Evolutionary conservation across 202 grass and related monocot genomes (phyloP).

Genomic region (Eragrostis tef): DNA sequence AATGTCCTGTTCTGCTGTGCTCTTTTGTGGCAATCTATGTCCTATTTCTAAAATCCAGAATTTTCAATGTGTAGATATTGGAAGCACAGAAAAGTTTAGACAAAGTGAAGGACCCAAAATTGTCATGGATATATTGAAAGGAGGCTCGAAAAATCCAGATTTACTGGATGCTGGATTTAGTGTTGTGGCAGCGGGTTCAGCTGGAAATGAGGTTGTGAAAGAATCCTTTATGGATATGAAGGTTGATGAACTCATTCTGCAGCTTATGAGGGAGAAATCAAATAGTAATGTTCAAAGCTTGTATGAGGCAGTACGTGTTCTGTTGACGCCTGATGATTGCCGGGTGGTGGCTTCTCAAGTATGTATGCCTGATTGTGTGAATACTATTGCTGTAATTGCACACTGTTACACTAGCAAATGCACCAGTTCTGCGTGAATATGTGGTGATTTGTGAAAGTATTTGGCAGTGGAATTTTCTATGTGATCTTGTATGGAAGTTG

Average conservation of each 20-base stretch:
- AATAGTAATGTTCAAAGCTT: conserved; percentile 62
- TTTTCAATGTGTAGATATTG: conserved; percentile 60
- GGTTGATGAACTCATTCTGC: conserved; percentile 70
- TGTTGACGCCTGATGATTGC: conserved; percentile 83
- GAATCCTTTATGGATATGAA: conserved; percentile 85
- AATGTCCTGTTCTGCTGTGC: neutral
- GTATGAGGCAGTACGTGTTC: conserved; percentile 75
- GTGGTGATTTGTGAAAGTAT: neutral
- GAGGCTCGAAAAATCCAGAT: conserved; percentile 53
- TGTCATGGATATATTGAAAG: conserved; percentile 70
- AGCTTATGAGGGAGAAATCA: conserved; percentile 61
- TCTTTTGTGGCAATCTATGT: neutral
- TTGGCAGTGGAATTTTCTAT: neutral
- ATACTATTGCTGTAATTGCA: conserved; percentile 24
- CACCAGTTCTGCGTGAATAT: conserved; percentile 19
- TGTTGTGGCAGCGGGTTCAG: conserved; percentile 65
- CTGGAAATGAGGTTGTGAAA: conserved; percentile 93
- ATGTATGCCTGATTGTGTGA: conserved; percentile 41
- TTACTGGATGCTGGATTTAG: conserved; percentile 73
- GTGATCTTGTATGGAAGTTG: neutral
- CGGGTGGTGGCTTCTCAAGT: conserved; percentile 92
- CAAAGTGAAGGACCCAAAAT: conserved; percentile 67
- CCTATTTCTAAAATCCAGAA: conserved; percentile 38
- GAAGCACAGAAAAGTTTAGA: conserved; percentile 71
- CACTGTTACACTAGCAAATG: neutral